phyloP scores from a whole-genome alignment of 176 grass and related monocot genomes.

The Phoenix dactylifera region DNA sequence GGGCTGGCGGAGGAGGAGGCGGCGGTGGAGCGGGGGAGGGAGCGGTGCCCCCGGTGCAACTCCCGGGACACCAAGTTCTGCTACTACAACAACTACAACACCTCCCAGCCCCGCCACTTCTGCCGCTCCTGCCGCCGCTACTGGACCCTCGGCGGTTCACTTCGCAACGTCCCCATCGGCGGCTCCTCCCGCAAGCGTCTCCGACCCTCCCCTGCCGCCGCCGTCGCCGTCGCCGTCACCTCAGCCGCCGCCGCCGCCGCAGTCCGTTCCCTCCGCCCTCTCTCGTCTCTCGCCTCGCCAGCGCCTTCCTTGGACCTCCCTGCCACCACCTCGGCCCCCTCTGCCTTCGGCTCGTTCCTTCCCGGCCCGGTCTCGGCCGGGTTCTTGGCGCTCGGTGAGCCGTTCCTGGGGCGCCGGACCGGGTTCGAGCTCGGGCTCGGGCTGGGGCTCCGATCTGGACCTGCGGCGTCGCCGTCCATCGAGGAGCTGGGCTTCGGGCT shows the following conservation, averaged over 20 bases:
- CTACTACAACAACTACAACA: constrained; percentile 33
- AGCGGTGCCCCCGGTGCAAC: constrained; percentile 16
- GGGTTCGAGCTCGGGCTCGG: constrained; percentile 58
- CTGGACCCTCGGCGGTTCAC: constrained; percentile 24
- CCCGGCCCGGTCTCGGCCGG: constrained; percentile 18
- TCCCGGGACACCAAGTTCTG: constrained; percentile 25
- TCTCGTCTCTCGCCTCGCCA: constrained; percentile 15
- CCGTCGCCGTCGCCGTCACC: constrained; percentile 5
- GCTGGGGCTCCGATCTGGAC: constrained; percentile 6
- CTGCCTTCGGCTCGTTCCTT: constrained; percentile 25
- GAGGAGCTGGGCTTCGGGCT: constrained; percentile 24
- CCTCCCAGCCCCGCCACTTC: constrained; percentile 23
- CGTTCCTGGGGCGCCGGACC: constrained; percentile 39
- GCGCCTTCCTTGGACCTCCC: neutral
- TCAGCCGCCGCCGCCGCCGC: neutral
- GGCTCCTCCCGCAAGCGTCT: constrained; percentile 8
- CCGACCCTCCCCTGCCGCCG: neutral
- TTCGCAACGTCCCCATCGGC: constrained; percentile 20
- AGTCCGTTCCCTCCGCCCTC: neutral
- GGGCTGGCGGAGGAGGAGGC: constrained; percentile 11
- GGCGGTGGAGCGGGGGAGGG: neutral
- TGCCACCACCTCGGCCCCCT: neutral
- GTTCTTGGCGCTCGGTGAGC: constrained; percentile 39
- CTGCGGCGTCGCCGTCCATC: constrained; percentile 16
- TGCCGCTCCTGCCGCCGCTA: constrained; percentile 21